phyloP scores from a whole-genome alignment of 2,329 filamentous ascomycete species.

The Didymella arachidicola region DNA sequence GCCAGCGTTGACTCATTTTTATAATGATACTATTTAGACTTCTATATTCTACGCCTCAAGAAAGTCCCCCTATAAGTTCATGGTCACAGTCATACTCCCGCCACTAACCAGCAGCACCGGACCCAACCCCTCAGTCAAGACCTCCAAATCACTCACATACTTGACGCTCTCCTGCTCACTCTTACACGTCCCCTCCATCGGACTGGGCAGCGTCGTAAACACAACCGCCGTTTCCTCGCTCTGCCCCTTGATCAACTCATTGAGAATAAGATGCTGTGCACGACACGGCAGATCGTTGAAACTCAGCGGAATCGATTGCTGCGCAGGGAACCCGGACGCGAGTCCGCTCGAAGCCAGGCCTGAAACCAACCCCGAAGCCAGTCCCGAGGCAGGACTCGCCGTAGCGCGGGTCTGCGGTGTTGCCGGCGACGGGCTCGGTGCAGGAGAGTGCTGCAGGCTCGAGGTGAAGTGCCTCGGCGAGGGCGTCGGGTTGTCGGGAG shows the following conservation, averaged over 20 bases:
- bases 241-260: slow-evolving; percentile 73
- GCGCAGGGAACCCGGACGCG: slow-evolving; percentile 60
- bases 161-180: slow-evolving; percentile 74
- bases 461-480: slow-evolving; percentile 10
- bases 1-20: background rate
- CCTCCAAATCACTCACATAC: slow-evolving; percentile 80
- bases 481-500: slow-evolving; percentile 5
- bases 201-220: slow-evolving; percentile 84
- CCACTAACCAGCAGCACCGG: slow-evolving; percentile 81
- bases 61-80: slow-evolving; percentile 63
- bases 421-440: slow-evolving; percentile 1
- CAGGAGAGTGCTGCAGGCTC: slow-evolving; percentile 11
- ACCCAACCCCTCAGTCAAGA: slow-evolving; percentile 78
- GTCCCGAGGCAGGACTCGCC: background rate
- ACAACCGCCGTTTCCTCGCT: slow-evolving; percentile 71
- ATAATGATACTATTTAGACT: slow-evolving; percentile 24
- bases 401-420: slow-evolving; percentile 6
- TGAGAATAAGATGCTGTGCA: slow-evolving; percentile 85
- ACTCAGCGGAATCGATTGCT: slow-evolving; percentile 72
- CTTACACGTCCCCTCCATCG: slow-evolving; percentile 75
- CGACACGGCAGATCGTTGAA: slow-evolving; percentile 88
- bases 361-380: background rate
- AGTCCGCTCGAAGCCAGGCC: background rate
- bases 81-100: slow-evolving; percentile 89
- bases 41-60: slow-evolving; percentile 52